Evolutionary conservation across 164 flowering plant species (phyloP), one percentile per base, ranked within the genome.

Genomic region (Berberis vulgaris): DNA sequence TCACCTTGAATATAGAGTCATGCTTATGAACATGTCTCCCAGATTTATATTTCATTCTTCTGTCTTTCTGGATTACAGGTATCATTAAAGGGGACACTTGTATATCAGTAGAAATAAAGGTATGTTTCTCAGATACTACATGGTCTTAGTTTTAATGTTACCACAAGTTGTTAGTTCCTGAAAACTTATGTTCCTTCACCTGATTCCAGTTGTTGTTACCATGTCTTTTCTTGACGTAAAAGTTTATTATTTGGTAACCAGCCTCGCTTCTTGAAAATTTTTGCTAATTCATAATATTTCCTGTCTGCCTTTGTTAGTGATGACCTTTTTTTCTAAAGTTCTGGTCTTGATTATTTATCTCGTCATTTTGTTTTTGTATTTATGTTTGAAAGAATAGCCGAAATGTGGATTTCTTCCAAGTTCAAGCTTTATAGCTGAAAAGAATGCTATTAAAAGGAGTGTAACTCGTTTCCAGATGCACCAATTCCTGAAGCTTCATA

Each of bases 401-500:
- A 94, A 94, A 79, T 86, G 96, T 76, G 99, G 99, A 68, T 91
- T 89, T 85, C 90, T 94, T 63, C 91, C 99, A 60, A 59, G 50
- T 68, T 91, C 96, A 67, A 86, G 69, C 64, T 85, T 83, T 73
- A 85, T 94, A 49, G 65, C 76, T 11, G 87, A 83, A 65, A 74
- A 54, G 67, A 86, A 88, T 79, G 76, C 79, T 26, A 46, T 83
- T 41, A 94, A 94, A 74, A 83, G 70, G 77, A 73, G 68, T 49
- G 57, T 74, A 5, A 59, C 83, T 61, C 93, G 99, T 58, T 94
- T 84, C 64, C 77, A 43, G 71, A 86, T 94, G 99, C 99, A 91
- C 69, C 99, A 94, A 68, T 64, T 76, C 60, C 74, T 91, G 74
- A 94, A 94, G 76, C 75, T 87, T 74, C 84, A 77, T 62, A 59